phyloP scores from a whole-genome alignment of 176 grass and related monocot genomes.

The Carex parvula region DNA sequence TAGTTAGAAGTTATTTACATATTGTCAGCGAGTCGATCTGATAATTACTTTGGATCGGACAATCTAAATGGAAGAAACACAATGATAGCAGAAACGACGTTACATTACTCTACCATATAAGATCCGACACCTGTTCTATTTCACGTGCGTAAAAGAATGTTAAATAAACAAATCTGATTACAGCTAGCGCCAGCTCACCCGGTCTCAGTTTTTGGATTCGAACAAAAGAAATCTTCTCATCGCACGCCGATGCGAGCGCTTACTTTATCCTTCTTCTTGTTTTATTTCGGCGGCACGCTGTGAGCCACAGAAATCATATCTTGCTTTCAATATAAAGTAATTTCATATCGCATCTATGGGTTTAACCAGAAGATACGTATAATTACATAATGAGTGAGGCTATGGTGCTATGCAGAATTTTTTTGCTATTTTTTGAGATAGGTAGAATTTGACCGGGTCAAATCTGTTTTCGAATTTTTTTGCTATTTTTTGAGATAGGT shows the following conservation, averaged over 20 bases:
- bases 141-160: background rate
- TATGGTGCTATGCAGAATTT: too few species aligned
- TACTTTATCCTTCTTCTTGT: background rate
- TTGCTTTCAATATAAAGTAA: background rate
- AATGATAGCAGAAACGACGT: too few species aligned
- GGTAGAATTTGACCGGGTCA: too few species aligned
- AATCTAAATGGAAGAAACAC: too few species aligned
- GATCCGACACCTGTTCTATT: background rate
- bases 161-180: slow-evolving; percentile 17
- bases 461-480: too few species aligned
- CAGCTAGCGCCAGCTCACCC: slow-evolving; percentile 14
- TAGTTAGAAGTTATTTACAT: too few species aligned
- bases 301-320: background rate
- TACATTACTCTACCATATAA: background rate
- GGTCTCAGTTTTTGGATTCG: background rate
- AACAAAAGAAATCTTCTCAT: background rate
- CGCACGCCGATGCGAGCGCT: background rate
- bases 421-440: too few species aligned
- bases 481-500: too few species aligned
- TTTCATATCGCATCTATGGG: background rate
- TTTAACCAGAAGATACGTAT: background rate
- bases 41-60: too few species aligned
- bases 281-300: too few species aligned
- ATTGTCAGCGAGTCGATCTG: too few species aligned
- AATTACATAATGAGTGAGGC: too few species aligned